Evolutionary conservation across 2,329 filamentous ascomycete species (phyloP).

Genomic region (Dactylellina sp.): DNA sequence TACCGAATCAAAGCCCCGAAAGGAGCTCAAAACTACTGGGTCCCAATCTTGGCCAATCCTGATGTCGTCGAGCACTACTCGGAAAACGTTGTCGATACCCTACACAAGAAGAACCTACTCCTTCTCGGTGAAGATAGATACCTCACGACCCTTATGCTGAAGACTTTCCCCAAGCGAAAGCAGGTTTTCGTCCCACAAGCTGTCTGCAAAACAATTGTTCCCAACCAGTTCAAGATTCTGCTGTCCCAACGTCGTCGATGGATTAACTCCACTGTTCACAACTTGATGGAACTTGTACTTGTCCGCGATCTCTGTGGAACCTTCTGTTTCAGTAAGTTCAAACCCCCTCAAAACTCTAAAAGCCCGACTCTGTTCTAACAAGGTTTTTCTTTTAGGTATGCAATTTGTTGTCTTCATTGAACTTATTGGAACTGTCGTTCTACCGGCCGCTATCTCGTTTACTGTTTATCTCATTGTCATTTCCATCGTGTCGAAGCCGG

Average conservation of each 20-base stretch:
- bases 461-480: conserved; percentile 82
- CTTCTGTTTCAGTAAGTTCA: conserved; percentile 85
- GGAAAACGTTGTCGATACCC: conserved; percentile 96
- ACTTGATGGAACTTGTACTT: conserved; percentile 95
- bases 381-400: conserved; percentile 73
- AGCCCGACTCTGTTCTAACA: conserved; percentile 21
- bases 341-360: neutral
- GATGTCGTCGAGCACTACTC: conserved; percentile 99
- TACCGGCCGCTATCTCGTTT: conserved; percentile 95
- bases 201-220: conserved; percentile 98
- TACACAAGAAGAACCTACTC: conserved; percentile 97
- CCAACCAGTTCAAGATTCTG: conserved; percentile 89
- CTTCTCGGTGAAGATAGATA: conserved; percentile 94
- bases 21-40: conserved; percentile 99
- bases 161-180: conserved; percentile 98
- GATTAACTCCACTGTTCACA: conserved; percentile 99
- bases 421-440: conserved; percentile 89
- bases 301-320: conserved; percentile 97
- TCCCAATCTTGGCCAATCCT: conserved; percentile 96
- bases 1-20: conserved; percentile 99
- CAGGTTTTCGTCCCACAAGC: conserved; percentile 98
- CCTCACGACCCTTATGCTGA: conserved; percentile 95
- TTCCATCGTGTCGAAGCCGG: conserved; percentile 59
- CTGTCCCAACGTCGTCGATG: conserved; percentile 94
- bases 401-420: conserved; percentile 98